Evolutionary conservation across 768 basidiomycete genomes (phyloP).

Genomic region (Tulasnella sp.): DNA sequence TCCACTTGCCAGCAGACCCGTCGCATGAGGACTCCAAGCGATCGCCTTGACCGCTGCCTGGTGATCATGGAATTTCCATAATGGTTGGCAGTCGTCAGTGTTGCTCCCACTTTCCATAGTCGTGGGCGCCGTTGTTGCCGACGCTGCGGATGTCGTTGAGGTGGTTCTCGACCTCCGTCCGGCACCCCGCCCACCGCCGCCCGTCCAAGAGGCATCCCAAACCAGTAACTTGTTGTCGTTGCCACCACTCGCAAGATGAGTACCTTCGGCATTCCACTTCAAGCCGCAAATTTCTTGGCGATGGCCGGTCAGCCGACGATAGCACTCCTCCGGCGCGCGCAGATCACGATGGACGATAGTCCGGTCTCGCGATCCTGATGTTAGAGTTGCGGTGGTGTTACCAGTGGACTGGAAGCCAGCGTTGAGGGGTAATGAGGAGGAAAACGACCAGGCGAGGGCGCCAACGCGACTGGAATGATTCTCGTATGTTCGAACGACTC

Average conservation of each 20-base stretch:
- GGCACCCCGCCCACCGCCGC: constrained; percentile 28
- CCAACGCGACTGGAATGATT: constrained; percentile 90
- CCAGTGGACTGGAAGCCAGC: constrained; percentile 14
- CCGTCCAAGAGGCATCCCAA: constrained; percentile 77
- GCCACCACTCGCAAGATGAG: constrained; percentile 83
- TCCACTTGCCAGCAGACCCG: constrained; percentile 86
- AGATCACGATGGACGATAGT: constrained; percentile 91
- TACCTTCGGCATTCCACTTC: constrained; percentile 73
- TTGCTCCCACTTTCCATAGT: constrained; percentile 32
- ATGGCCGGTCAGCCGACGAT: constrained; percentile 68
- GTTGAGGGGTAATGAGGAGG: constrained; percentile 5
- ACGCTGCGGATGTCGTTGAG: constrained; percentile 27
- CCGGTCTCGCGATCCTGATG: constrained; percentile 87
- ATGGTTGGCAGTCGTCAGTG: constrained; percentile 43
- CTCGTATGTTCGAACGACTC: constrained; percentile 73
- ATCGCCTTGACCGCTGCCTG: constrained; percentile 96
- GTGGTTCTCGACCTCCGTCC: constrained; percentile 21
- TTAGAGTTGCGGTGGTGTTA: constrained; percentile 57
- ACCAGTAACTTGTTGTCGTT: constrained; percentile 99
- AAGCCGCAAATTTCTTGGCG: constrained; percentile 94
- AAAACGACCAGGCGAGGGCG: constrained; percentile 85
- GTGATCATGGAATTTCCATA: constrained; percentile 96
- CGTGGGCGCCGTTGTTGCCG: constrained; percentile 38
- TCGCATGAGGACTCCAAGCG: constrained; percentile 95
- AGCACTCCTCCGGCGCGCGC: constrained; percentile 65